Evolutionary conservation across 2,329 filamentous ascomycete genomes (phyloP).

Genomic region (Neocucurbitaria cava): DNA sequence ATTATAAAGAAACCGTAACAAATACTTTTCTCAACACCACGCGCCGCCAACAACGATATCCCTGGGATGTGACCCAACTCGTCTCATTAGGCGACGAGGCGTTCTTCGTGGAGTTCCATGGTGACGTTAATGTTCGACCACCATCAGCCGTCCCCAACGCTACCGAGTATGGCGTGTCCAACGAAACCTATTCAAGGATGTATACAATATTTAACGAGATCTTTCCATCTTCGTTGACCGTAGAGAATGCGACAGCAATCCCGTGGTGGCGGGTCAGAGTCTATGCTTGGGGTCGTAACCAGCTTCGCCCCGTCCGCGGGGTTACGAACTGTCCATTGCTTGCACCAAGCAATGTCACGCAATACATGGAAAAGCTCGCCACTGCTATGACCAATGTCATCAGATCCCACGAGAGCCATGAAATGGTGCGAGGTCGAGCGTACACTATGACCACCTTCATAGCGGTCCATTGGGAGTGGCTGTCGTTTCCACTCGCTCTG

Average conservation of each 20-base stretch:
- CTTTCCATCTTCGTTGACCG: conserved; percentile 10
- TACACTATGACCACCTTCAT: conserved; percentile 22
- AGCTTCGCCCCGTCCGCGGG: not conserved
- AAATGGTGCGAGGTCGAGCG: conserved; percentile 12
- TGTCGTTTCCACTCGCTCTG: conserved; percentile 29
- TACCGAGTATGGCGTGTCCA: conserved; percentile 5
- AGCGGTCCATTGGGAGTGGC: conserved; percentile 30
- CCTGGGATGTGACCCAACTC: not conserved
- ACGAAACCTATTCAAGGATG: not conserved
- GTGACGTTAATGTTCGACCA: conserved; percentile 8
- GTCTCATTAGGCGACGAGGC: not conserved
- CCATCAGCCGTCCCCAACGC: conserved; percentile 1
- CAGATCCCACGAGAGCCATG: conserved; percentile 15
- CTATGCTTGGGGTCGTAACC: not conserved
- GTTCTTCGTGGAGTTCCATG: not conserved
- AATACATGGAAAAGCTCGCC: conserved; percentile 26
- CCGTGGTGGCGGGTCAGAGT: conserved; percentile 3
- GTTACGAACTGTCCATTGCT: conserved; percentile 18
- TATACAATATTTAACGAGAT: conserved; percentile 6
- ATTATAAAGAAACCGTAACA: conserved; percentile 19
- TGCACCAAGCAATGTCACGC: conserved; percentile 28
- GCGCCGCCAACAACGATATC: not conserved
- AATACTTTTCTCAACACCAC: conserved; percentile 5
- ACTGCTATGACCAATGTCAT: conserved; percentile 27
- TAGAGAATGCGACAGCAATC: not conserved